Evolutionary conservation across 495 filamentous ascomycete species (phyloP).

Genomic region (Aspergillus nidulans): DNA sequence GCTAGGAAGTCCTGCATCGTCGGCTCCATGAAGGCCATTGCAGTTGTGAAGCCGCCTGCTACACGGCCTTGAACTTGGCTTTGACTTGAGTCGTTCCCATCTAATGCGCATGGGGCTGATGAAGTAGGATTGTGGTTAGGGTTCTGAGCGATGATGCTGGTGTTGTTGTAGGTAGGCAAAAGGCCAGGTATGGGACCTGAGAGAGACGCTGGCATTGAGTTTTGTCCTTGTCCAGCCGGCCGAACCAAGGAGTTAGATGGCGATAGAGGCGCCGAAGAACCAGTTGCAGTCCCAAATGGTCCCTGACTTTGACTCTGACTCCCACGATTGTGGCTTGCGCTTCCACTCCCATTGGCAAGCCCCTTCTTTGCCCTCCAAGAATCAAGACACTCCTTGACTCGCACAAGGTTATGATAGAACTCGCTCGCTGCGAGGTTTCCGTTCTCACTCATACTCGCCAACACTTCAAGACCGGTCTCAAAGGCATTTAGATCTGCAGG

Average conservation of each 20-base stretch:
- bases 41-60: conserved; percentile 34
- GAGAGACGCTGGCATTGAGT: neutral
- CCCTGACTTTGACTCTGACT: neutral
- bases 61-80: neutral
- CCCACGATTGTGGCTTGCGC: neutral
- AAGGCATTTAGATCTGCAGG: conserved; percentile 33
- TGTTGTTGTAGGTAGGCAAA: neutral
- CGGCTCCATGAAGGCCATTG: conserved; percentile 43
- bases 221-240: neutral
- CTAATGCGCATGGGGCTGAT: neutral
- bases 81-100: neutral
- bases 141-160: neutral
- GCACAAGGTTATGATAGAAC: conserved; percentile 35
- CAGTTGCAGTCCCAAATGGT: neutral
- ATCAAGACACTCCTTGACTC: conserved; percentile 34
- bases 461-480: conserved; percentile 37
- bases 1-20: conserved; percentile 45
- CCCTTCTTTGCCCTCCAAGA: conserved; percentile 17
- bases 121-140: neutral
- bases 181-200: neutral
- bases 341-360: neutral
- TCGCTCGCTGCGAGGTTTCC: conserved; percentile 40
- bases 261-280: neutral
- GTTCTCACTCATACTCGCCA: conserved; percentile 39
- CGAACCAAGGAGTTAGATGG: neutral